These are phyloP conservation scores for Trichoderma breve DNA, from an alignment of 2,329 filamentous ascomycete species.

Conservation along the genomic window DNA sequence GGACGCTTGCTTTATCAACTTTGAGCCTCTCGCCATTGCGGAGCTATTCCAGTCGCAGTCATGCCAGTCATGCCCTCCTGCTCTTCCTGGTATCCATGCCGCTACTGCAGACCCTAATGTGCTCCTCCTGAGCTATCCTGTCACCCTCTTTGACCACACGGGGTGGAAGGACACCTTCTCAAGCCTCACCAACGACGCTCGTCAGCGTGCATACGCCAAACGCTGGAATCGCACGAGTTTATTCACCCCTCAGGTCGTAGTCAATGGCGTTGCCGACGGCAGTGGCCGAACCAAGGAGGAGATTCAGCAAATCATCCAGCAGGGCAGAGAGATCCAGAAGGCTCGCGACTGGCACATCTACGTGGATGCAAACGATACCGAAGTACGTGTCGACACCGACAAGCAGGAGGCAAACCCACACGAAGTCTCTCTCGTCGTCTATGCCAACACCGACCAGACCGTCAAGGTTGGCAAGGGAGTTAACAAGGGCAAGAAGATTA, in stretches of 20 bases:
- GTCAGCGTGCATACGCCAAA: conserved; percentile 13
- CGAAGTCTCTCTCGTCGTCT: neutral
- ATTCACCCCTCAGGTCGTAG: conserved; percentile 1
- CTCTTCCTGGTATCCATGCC: conserved; percentile 12
- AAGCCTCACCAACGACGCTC: conserved; percentile 2
- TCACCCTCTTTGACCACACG: conserved; percentile 15
- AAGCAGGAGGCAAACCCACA: conserved; percentile 1
- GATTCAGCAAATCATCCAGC: conserved; percentile 5
- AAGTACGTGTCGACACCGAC: conserved; percentile 7
- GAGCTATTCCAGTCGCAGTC: conserved; percentile 18
- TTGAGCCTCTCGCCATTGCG: conserved; percentile 12
- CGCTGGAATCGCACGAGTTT: conserved; percentile 1
- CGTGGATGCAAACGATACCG: conserved; percentile 6
- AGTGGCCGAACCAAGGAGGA: conserved; percentile 9
- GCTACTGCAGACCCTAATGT: conserved; percentile 14
- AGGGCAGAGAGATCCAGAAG: conserved; percentile 1
- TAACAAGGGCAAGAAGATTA: conserved; percentile 16
- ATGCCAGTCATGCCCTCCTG: neutral
- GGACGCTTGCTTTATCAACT: conserved; percentile 6
- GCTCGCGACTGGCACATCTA: conserved; percentile 11
- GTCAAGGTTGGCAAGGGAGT: conserved; percentile 7
- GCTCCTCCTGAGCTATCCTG: conserved; percentile 6
- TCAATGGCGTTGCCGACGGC: conserved; percentile 5
- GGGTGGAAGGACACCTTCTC: conserved; percentile 17
- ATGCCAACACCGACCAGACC: neutral